Conservation (phyloP, 202 grass and related monocot species). For the Panicum virgatum region DNA sequence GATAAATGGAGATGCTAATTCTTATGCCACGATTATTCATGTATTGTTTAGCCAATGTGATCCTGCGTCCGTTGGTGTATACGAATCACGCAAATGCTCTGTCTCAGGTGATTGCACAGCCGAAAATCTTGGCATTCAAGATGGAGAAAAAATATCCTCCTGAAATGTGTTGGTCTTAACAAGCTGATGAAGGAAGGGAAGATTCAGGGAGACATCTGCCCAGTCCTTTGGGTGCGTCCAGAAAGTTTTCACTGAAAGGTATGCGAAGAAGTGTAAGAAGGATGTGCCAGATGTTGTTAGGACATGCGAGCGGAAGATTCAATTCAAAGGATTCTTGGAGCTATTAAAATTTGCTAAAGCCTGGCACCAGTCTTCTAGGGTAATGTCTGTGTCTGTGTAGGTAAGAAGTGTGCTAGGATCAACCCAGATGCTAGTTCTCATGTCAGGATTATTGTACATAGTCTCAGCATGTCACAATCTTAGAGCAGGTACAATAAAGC, state of each 20-base stretch:
- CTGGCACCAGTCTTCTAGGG: background rate
- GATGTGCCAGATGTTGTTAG: conserved; percentile 32
- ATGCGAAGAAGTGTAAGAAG: conserved; percentile 1
- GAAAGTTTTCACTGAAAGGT: background rate
- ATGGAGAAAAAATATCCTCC: conserved; percentile 32
- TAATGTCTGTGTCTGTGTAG: background rate
- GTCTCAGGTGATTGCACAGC: background rate
- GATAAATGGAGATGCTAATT: too few species aligned
- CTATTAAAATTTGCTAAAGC: background rate
- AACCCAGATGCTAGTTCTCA: too few species aligned
- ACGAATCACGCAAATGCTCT: too few species aligned
- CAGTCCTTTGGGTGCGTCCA: background rate
- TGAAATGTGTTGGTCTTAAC: conserved; percentile 19
- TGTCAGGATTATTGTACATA: too few species aligned
- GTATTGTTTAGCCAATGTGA: too few species aligned
- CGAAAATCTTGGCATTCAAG: background rate
- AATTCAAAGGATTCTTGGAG: conserved; percentile 21
- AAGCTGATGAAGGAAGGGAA: conserved; percentile 8
- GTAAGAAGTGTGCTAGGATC: background rate
- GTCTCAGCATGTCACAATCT: too few species aligned
- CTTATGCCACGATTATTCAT: too few species aligned
- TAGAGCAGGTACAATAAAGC: too few species aligned
- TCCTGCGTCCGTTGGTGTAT: too few species aligned
- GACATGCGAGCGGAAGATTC: conserved; percentile 11
- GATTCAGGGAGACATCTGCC: background rate